Percentiles rank a stretch among this genome's conserved stretches.
These are phyloP conservation scores for Stagonosporopsis chrysanthemi DNA, from an alignment of 2,329 filamentous ascomycete species.

Conservation along the genomic window DNA sequence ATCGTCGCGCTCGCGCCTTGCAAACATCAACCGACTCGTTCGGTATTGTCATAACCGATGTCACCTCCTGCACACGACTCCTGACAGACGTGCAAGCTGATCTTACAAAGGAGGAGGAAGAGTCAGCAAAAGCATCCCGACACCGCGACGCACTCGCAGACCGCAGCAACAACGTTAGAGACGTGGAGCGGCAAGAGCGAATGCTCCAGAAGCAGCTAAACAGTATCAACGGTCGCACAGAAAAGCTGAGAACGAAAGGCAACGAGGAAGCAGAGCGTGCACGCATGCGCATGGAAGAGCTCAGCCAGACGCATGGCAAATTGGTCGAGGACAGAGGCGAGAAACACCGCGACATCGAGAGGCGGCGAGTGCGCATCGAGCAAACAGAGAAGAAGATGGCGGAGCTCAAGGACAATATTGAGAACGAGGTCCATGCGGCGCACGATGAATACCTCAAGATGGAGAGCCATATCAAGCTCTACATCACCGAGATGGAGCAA, in stretches of 20 bases:
- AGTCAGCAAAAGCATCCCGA: constrained; percentile 77
- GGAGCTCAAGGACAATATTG: constrained; percentile 96
- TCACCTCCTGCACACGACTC: constrained; percentile 85
- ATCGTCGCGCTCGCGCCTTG: constrained; percentile 84
- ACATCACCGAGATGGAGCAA: constrained; percentile 99
- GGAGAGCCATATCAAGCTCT: constrained; percentile 95
- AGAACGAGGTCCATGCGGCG: constrained; percentile 88
- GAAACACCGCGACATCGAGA: constrained; percentile 91
- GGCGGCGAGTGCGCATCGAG: constrained; percentile 89
- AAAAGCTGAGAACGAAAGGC: constrained; percentile 80
- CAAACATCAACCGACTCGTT: constrained; percentile 95
- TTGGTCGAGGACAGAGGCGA: constrained; percentile 85
- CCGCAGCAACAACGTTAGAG: constrained; percentile 84
- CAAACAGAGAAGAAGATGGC: constrained; percentile 99
- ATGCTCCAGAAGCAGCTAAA: constrained; percentile 82
- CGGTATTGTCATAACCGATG: constrained; percentile 80
- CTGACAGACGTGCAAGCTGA: constrained; percentile 88
- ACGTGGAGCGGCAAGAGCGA: constrained; percentile 88
- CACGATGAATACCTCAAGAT: constrained; percentile 97
- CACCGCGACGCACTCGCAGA: constrained; percentile 89
- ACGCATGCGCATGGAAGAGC: constrained; percentile 87
- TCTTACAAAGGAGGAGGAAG: constrained; percentile 88
- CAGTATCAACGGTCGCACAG: constrained; percentile 87
- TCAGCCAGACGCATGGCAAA: constrained; percentile 79
- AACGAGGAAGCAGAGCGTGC: constrained; percentile 82